Evolutionary conservation across 2,329 filamentous ascomycete genomes (phyloP).

Genomic region (Ambrosiella beaveri): DNA sequence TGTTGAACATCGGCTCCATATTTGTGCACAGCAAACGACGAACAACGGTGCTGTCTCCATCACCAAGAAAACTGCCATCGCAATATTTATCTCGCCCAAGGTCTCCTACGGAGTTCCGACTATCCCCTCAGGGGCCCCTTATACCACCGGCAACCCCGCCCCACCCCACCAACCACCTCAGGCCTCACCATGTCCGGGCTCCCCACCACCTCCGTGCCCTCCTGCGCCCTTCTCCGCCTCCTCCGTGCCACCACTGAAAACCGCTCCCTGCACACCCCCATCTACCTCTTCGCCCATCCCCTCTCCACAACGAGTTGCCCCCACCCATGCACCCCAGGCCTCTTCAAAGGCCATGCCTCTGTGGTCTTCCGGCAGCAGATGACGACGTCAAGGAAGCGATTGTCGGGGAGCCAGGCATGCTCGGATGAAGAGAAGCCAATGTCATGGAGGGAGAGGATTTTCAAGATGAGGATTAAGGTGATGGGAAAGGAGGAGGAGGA

Average conservation of each 20-base stretch:
- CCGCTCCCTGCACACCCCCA: conserved; percentile 30
- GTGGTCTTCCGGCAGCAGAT: background rate
- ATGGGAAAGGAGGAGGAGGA: conserved; percentile 10
- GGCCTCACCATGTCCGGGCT: conserved; percentile 27
- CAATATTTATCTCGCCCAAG: too few species aligned
- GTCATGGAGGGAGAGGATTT: conserved; percentile 13
- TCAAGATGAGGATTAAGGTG: conserved; percentile 9
- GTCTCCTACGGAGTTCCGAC: too few species aligned
- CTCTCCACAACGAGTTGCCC: background rate
- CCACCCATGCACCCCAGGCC: background rate
- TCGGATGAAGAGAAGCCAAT: conserved; percentile 9
- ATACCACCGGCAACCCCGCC: background rate
- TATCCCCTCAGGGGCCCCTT: too few species aligned
- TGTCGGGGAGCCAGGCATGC: background rate
- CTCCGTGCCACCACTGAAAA: conserved; percentile 52
- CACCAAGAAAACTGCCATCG: too few species aligned
- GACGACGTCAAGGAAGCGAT: background rate
- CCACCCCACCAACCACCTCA: background rate
- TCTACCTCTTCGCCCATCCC: conserved; percentile 2
- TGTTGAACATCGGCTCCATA: too few species aligned
- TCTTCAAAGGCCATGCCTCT: background rate
- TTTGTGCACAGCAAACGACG: too few species aligned
- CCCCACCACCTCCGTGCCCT: conserved; percentile 29
- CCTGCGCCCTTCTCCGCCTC: conserved; percentile 48
- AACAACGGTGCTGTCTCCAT: too few species aligned